Evolutionary conservation across 1,284 basidiomycete species (phyloP).

Genomic region (Ganoderma boninense): DNA sequence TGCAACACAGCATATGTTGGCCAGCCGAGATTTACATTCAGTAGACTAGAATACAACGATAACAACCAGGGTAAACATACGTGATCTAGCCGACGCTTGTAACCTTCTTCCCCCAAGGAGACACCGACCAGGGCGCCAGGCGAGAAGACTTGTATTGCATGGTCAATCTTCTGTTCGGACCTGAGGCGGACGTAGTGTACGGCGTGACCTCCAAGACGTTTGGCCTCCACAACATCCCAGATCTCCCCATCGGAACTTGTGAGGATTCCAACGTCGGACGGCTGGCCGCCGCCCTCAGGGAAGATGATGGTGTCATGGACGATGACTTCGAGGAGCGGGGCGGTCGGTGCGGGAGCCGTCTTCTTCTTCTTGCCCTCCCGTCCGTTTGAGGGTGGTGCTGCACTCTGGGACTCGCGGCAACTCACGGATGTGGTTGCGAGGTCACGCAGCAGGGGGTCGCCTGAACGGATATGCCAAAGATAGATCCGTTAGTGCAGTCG

Average conservation of each 20-base stretch:
- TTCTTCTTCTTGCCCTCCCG: slow-evolving; percentile 64
- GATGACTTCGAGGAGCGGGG: slow-evolving; percentile 68
- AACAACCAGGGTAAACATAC: slow-evolving; percentile 51
- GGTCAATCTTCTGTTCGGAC: slow-evolving; percentile 49
- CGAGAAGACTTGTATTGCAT: slow-evolving; percentile 53
- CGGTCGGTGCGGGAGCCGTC: slow-evolving; percentile 51
- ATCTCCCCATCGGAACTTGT: slow-evolving; percentile 49
- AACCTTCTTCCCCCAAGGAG: slow-evolving; percentile 68
- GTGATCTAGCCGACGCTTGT: slow-evolving; percentile 80
- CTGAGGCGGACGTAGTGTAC: slow-evolving; percentile 76
- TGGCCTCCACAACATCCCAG: slow-evolving; percentile 76
- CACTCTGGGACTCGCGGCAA: slow-evolving; percentile 52
- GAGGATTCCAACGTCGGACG: slow-evolving; percentile 79
- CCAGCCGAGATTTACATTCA: slow-evolving; percentile 55
- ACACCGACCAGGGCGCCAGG: slow-evolving; percentile 65
- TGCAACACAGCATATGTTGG: slow-evolving; percentile 49
- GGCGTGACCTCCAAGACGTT: slow-evolving; percentile 78
- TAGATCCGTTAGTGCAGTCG: not conserved
- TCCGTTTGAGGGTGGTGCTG: slow-evolving; percentile 50
- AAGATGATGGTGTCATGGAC: slow-evolving; percentile 88
- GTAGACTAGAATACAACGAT: too few species aligned
- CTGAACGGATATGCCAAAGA: slow-evolving; percentile 43
- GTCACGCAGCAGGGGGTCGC: slow-evolving; percentile 69
- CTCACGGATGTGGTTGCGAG: slow-evolving; percentile 64
- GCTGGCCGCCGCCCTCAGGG: slow-evolving; percentile 90